A percentile compares a stretch with the other conserved stretches of the same genome.
Evolutionary conservation across 805 yeast genomes (phyloP).

Genomic region (Jamesozyma lodderae): DNA sequence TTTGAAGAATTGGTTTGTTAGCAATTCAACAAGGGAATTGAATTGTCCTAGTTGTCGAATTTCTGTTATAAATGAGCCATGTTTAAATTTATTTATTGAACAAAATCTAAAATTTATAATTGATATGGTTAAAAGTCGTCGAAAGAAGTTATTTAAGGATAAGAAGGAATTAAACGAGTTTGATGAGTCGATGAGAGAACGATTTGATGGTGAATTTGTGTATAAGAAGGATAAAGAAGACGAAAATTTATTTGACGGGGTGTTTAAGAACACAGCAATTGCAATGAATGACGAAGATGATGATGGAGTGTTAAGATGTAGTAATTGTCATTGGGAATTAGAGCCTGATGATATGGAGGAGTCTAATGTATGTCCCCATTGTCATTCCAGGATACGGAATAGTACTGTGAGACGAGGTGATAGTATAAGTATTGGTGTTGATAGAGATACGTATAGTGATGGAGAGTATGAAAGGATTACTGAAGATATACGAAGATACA

Average conservation of each 20-base stretch:
- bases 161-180: conserved; percentile 13
- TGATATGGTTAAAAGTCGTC: conserved; percentile 27
- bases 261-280: conserved; percentile 40
- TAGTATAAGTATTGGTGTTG: neutral
- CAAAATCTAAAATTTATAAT: conserved; percentile 37
- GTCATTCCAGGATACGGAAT: conserved; percentile 45
- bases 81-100: conserved; percentile 43
- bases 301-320: conserved; percentile 69
- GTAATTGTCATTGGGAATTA: conserved; percentile 74
- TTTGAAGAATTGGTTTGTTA: conserved; percentile 50
- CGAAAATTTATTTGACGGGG: conserved; percentile 38
- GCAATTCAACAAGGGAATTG: conserved; percentile 32
- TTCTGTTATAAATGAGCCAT: conserved; percentile 41
- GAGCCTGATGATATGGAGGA: conserved; percentile 20
- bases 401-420: conserved; percentile 3
- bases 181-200: conserved; percentile 13
- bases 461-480: conserved; percentile 16
- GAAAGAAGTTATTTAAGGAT: conserved; percentile 8
- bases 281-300: conserved; percentile 53
- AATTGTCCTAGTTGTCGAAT: conserved; percentile 65
- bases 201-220: conserved; percentile 8
- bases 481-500: conserved; percentile 5
- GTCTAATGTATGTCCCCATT: conserved; percentile 57
- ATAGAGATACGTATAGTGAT: conserved; percentile 21
- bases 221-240: conserved; percentile 20